Evolutionary conservation across 169 alveolate species (phyloP).

Genomic region (Plasmodium falciparum): DNA sequence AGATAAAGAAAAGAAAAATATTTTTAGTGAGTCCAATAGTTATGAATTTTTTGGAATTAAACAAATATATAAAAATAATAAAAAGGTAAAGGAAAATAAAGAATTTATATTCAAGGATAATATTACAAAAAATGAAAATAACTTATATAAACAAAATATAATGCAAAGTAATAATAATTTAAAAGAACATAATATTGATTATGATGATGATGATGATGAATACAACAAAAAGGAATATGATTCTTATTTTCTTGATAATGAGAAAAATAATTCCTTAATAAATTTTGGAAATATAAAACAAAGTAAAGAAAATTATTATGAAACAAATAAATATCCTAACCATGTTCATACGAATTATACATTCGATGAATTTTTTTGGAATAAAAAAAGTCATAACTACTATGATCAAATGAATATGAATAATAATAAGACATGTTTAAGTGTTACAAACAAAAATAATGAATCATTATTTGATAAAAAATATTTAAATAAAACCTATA

Average conservation of each 20-base stretch:
- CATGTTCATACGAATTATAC: not conserved
- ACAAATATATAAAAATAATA: not conserved
- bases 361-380: not conserved
- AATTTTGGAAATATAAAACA: slow-evolving; percentile 8
- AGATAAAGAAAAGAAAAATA: slow-evolving; percentile 1
- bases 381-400: slow-evolving; percentile 20
- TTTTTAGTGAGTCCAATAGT: slow-evolving; percentile 19
- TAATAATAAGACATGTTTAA: not conserved
- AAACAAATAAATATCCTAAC: slow-evolving; percentile 18
- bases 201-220: not conserved
- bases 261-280: slow-evolving; percentile 25
- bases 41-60: slow-evolving; percentile 13
- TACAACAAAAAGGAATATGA: slow-evolving; percentile 8
- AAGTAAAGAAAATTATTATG: not conserved
- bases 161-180: slow-evolving; percentile 4
- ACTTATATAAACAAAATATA: not conserved
- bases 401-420: slow-evolving; percentile 8
- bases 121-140: slow-evolving; percentile 16
- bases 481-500: slow-evolving; percentile 24
- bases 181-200: slow-evolving; percentile 17
- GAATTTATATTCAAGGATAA: not conserved
- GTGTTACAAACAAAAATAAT: slow-evolving; percentile 11
- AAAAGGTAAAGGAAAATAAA: slow-evolving; percentile 16
- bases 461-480: slow-evolving; percentile 11
- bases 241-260: slow-evolving; percentile 18